phyloP scores from a whole-genome alignment of 352 stramenopile genomes.

The Peronosclerospora sorghi region DNA sequence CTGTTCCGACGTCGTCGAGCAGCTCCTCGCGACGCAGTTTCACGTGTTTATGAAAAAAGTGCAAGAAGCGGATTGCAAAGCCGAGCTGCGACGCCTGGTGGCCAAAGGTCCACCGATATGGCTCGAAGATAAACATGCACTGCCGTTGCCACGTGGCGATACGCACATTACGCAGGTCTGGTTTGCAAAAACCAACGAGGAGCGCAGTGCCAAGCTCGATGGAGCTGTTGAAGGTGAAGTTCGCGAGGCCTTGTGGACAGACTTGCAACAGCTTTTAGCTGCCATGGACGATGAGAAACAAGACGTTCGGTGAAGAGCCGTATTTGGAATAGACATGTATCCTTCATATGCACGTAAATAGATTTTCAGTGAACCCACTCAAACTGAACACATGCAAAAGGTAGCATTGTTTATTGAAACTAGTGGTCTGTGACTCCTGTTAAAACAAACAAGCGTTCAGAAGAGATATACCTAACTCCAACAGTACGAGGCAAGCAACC shows the following conservation, averaged over 20 bases:
- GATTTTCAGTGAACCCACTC: no score
- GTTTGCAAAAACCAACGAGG: constrained; percentile 74
- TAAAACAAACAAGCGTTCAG: no score
- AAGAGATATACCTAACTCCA: no score
- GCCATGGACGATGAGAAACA: constrained; percentile 80
- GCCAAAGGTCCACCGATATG: constrained; percentile 86
- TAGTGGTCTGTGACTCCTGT: no score
- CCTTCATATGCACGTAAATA: background rate
- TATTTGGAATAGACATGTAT: background rate
- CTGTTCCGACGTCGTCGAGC: constrained; percentile 58
- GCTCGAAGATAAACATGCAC: constrained; percentile 86
- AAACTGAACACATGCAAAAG: no score
- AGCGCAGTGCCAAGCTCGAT: constrained; percentile 80
- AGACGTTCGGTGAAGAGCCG: constrained; percentile 34
- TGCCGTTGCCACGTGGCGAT: constrained; percentile 83
- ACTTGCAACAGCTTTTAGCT: constrained; percentile 55
- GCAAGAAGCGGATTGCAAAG: constrained; percentile 90
- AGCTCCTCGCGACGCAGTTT: constrained; percentile 87
- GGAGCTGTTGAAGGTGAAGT: constrained; percentile 84
- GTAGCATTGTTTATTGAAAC: no score
- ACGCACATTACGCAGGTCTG: constrained; percentile 85
- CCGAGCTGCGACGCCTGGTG: constrained; percentile 87
- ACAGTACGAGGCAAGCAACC: no score
- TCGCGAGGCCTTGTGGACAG: constrained; percentile 57
- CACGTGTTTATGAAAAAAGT: constrained; percentile 88